Percentiles rank a stretch among this genome's conserved stretches.
Evolutionary conservation across 2,329 filamentous ascomycete genomes (phyloP).

Genomic region (Beauveria brongniartii): DNA sequence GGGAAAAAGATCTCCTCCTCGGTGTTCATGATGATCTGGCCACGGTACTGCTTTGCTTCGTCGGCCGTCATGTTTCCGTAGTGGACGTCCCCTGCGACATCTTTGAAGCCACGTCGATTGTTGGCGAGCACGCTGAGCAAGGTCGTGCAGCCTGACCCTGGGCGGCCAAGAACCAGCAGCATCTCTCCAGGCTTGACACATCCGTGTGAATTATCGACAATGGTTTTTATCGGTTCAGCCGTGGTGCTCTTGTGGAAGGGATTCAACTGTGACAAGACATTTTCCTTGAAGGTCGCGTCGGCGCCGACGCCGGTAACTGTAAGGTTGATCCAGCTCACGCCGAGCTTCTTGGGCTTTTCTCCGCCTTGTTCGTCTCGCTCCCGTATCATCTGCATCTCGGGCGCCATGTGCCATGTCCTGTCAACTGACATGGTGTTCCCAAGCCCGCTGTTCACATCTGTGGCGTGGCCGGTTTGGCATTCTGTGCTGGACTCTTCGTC

Average conservation of each 20-base stretch:
- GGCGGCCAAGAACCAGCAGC: slow-evolving; percentile 73
- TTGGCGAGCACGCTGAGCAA: slow-evolving; percentile 63
- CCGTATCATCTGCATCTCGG: too few relatives aligned
- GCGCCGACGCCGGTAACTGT: not conserved
- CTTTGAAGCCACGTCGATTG: slow-evolving; percentile 45
- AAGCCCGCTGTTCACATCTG: too few relatives aligned
- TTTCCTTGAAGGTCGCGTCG: not conserved
- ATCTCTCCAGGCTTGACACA: slow-evolving; percentile 68
- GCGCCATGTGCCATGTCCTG: too few relatives aligned
- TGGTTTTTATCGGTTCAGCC: not conserved
- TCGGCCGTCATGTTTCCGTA: slow-evolving; percentile 21
- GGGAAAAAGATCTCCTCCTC: slow-evolving; percentile 80
- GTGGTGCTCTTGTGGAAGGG: too few relatives aligned
- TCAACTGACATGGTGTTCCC: too few relatives aligned
- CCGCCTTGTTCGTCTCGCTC: not conserved
- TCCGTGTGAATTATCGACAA: not conserved
- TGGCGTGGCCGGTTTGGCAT: too few relatives aligned
- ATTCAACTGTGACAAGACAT: not conserved
- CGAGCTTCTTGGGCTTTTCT: not conserved
- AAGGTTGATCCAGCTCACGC: not conserved
- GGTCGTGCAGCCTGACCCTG: slow-evolving; percentile 64
- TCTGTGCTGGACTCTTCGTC: too few relatives aligned
- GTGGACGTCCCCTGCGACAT: not conserved
- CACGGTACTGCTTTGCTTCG: slow-evolving; percentile 67
- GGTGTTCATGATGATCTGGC: slow-evolving; percentile 73